Percentiles rank a stretch among this genome's conserved stretches.
phyloP scores from a whole-genome alignment of 179 eudicot species.

The Silene noctiflora region DNA sequence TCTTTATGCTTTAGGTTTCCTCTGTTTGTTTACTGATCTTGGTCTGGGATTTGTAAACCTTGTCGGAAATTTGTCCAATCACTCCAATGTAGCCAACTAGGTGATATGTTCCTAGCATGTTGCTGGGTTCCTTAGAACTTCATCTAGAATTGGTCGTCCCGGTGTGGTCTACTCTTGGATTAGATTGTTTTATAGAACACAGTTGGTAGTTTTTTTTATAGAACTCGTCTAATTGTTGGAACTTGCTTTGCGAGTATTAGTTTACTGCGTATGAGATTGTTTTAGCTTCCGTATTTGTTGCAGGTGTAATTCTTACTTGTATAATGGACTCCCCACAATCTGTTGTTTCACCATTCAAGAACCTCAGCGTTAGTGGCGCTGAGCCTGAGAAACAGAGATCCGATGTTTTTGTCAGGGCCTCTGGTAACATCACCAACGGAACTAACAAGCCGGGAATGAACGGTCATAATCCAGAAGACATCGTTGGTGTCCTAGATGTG shows the following conservation, averaged over 20 bases:
- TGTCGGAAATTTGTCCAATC: not conserved
- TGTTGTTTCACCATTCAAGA: slow-evolving; percentile 83
- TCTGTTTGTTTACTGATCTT: not conserved
- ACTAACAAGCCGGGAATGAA: slow-evolving; percentile 36
- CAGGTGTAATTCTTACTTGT: slow-evolving; percentile 35
- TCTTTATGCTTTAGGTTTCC: not conserved
- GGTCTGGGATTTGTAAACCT: not conserved
- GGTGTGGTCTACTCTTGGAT: no score
- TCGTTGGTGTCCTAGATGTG: slow-evolving; percentile 67
- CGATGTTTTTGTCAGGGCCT: slow-evolving; percentile 32
- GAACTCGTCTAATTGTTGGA: not conserved
- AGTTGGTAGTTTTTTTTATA: not conserved
- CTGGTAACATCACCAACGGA: slow-evolving; percentile 38
- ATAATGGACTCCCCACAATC: slow-evolving; percentile 93
- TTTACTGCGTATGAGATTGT: not conserved
- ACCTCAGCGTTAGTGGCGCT: slow-evolving; percentile 36
- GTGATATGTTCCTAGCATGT: no score
- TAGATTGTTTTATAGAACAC: no score
- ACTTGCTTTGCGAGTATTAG: not conserved
- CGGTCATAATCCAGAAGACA: slow-evolving; percentile 27
- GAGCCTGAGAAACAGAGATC: slow-evolving; percentile 60
- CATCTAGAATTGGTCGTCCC: no score
- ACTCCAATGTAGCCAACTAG: not conserved
- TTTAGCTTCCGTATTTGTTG: not conserved
- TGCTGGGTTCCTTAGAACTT: not conserved